A percentile compares a stretch with the other conserved stretches of the same genome.
phyloP scores from a whole-genome alignment of 306 rosid genomes.

The Bauhinia variegata region DNA sequence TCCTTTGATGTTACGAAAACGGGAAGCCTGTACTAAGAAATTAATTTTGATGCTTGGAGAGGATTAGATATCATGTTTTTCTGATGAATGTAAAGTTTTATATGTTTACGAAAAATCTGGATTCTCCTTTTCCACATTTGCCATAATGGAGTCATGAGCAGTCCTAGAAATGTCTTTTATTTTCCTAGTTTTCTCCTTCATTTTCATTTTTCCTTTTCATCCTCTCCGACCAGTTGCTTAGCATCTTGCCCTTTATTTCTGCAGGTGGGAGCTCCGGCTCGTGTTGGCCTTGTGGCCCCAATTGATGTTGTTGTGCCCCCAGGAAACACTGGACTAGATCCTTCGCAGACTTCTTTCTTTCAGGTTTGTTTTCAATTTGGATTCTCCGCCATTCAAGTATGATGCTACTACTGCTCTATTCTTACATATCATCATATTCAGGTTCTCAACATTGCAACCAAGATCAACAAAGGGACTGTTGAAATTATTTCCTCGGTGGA shows the following conservation, averaged over 20 bases:
- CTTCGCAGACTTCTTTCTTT: slow-evolving; percentile 60
- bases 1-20: no score
- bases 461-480: slow-evolving; percentile 76
- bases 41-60: no score
- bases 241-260: neutral
- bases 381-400: no score
- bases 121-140: no score
- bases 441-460: slow-evolving; percentile 69
- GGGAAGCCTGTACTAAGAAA: no score
- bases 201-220: neutral
- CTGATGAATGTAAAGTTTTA: no score
- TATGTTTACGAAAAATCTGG: no score
- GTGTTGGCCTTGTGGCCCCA: slow-evolving; percentile 63
- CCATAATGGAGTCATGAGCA: no score
- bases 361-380: slow-evolving; percentile 36
- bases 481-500: slow-evolving; percentile 72
- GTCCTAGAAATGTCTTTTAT: no score
- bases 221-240: no score
- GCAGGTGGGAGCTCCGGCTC: slow-evolving; percentile 67
- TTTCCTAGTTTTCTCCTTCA: neutral
- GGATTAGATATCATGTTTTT: no score
- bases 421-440: neutral
- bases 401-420: neutral
- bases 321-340: slow-evolving; percentile 30
- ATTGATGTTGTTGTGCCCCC: slow-evolving; percentile 62